Evolutionary conservation across 2,329 filamentous ascomycete species (phyloP).

Genomic region (Diaporthe citrichinensis): DNA sequence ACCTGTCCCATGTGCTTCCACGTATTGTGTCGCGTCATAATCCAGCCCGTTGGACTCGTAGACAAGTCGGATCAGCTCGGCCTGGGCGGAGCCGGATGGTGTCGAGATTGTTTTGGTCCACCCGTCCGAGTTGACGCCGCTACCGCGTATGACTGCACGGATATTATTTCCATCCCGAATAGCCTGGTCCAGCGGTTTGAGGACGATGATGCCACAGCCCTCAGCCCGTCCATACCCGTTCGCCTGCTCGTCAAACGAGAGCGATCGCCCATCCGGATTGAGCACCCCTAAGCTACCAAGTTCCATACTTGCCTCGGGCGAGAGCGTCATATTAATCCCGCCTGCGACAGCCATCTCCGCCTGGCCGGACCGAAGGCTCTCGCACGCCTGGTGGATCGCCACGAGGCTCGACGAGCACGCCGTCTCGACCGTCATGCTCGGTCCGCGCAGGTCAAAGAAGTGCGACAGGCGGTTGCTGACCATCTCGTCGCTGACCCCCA

Average conservation of each 20-base stretch:
- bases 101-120: conserved; percentile 42
- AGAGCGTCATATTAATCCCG: conserved; percentile 46
- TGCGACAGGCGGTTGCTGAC: conserved; percentile 58
- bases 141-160: conserved; percentile 45
- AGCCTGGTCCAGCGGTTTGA: conserved; percentile 32
- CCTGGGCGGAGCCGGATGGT: conserved; percentile 49
- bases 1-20: conserved; percentile 29
- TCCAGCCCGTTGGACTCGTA: conserved; percentile 57
- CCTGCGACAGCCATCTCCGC: conserved; percentile 47
- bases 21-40: conserved; percentile 43
- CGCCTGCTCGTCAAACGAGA: conserved; percentile 14
- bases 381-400: conserved; percentile 56
- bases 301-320: conserved; percentile 40
- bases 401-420: conserved; percentile 60
- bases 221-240: conserved; percentile 25
- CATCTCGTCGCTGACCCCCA: conserved; percentile 53
- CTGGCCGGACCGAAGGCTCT: conserved; percentile 49
- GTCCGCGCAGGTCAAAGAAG: conserved; percentile 57
- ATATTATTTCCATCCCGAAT: conserved; percentile 21
- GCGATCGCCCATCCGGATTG: conserved; percentile 3
- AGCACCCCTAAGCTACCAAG: neutral
- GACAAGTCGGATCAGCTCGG: conserved; percentile 58
- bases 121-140: conserved; percentile 49
- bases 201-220: conserved; percentile 12
- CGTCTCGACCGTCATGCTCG: conserved; percentile 61